Percentiles rank a stretch among this genome's conserved stretches.
phyloP scores from a whole-genome alignment of 129 eudicot species.

The Centaurea solstitialis region DNA sequence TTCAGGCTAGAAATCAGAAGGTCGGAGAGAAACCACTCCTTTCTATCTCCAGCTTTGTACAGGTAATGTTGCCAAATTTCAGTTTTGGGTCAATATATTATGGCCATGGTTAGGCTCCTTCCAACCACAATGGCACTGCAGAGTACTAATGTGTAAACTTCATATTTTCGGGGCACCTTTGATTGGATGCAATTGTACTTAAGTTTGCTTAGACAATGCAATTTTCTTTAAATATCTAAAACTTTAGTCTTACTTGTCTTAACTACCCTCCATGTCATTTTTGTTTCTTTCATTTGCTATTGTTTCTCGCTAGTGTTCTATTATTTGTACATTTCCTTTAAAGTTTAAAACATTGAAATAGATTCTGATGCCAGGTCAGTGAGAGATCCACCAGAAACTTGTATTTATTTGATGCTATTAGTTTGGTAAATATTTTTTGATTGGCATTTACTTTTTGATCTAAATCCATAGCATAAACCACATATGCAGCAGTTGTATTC shows the following conservation, averaged over 20 bases:
- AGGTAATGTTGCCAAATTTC: slow-evolving; percentile 47
- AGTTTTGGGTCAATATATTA: slow-evolving; percentile 10
- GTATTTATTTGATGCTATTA: slow-evolving; percentile 1
- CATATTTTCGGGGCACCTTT: slow-evolving; percentile 15
- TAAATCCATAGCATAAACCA: not conserved
- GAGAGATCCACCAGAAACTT: not conserved
- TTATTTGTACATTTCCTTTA: not conserved
- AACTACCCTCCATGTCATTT: not conserved
- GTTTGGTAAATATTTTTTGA: not conserved
- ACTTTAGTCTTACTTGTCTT: not conserved
- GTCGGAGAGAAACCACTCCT: slow-evolving; percentile 94
- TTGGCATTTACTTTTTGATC: slow-evolving; percentile 5
- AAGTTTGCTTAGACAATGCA: not conserved
- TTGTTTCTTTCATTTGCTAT: not conserved
- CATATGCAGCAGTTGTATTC: not conserved
- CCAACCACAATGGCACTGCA: not conserved
- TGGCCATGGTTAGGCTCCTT: slow-evolving; percentile 15
- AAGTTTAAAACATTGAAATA: not conserved
- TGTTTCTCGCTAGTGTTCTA: not conserved
- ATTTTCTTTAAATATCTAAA: not conserved
- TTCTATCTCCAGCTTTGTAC: slow-evolving; percentile 77
- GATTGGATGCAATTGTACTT: not conserved
- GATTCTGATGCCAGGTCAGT: slow-evolving; percentile 9
- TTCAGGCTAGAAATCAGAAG: slow-evolving; percentile 91
- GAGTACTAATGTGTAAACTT: slow-evolving; percentile 5